Evolutionary conservation across 169 alveolate genomes (phyloP).

Genomic region (Theileria parva): DNA sequence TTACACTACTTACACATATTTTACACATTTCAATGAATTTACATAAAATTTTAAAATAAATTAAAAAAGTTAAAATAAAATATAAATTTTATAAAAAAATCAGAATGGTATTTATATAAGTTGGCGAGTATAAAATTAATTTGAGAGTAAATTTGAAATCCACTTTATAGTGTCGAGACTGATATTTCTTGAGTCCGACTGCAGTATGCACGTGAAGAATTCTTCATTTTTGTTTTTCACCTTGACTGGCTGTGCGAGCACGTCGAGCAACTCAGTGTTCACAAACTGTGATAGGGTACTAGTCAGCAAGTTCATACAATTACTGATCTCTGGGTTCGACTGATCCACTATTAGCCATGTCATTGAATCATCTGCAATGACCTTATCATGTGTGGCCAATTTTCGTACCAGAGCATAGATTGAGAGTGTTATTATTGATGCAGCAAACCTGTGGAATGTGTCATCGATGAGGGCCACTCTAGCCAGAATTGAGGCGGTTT

Average conservation of each 20-base stretch:
- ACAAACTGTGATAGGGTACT: conserved; percentile 46
- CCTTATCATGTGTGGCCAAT: conserved; percentile 23
- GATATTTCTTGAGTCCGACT: not conserved
- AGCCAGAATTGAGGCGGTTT: conserved; percentile 35
- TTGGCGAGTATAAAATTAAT: not conserved
- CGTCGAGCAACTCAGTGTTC: conserved; percentile 61
- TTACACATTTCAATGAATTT: too few species aligned
- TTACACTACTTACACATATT: too few species aligned
- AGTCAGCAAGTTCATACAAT: conserved; percentile 31
- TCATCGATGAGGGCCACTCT: conserved; percentile 62
- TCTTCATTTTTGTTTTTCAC: conserved; percentile 26
- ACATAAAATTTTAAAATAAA: too few species aligned
- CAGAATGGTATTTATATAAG: too few species aligned
- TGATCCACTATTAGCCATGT: conserved; percentile 61
- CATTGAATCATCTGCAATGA: conserved; percentile 15
- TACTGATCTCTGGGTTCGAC: conserved; percentile 26
- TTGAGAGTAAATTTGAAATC: conserved; percentile 5
- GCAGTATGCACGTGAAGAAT: conserved; percentile 29
- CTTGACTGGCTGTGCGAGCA: conserved; percentile 49
- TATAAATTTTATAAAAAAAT: too few species aligned
- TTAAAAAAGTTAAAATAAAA: too few species aligned
- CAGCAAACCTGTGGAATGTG: conserved; percentile 56
- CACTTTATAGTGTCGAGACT: not conserved
- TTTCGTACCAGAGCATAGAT: conserved; percentile 42
- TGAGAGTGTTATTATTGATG: conserved; percentile 50